Percentiles rank a stretch among this genome's conserved stretches.
phyloP scores from a whole-genome alignment of 805 yeast species.

The Yamadazyma scolyti region DNA sequence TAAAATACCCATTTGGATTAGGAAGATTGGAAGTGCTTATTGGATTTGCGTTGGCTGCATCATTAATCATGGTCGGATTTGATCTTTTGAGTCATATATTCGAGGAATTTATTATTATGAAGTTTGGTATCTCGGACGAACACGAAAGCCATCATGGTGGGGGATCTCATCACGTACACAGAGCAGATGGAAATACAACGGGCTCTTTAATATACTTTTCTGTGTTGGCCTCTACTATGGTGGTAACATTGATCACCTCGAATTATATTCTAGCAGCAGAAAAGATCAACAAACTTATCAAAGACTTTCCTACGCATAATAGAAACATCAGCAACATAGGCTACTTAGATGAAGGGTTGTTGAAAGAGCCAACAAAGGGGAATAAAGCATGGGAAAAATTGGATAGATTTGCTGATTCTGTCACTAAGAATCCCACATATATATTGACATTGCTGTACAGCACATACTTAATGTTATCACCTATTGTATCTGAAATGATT shows the following conservation, averaged over 20 bases:
- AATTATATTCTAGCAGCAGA: slow-evolving; percentile 29
- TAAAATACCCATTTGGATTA: slow-evolving; percentile 87
- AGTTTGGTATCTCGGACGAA: slow-evolving; percentile 19
- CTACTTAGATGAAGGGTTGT: slow-evolving; percentile 7
- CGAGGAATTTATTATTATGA: slow-evolving; percentile 61
- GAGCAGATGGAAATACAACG: slow-evolving; percentile 15
- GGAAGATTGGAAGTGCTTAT: slow-evolving; percentile 87
- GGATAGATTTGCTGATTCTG: slow-evolving; percentile 9
- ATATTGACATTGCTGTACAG: slow-evolving; percentile 44
- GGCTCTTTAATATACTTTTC: slow-evolving; percentile 24
- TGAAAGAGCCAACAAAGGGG: slow-evolving; percentile 1
- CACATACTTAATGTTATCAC: slow-evolving; percentile 36
- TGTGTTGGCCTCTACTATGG: slow-evolving; percentile 18
- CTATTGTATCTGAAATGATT: slow-evolving; percentile 32
- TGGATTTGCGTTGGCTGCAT: slow-evolving; percentile 82
- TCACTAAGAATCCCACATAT: slow-evolving; percentile 40
- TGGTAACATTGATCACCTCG: slow-evolving; percentile 31
- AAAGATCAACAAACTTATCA: slow-evolving; percentile 30
- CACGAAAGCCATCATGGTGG: slow-evolving; percentile 25
- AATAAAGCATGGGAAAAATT: slow-evolving; percentile 7
- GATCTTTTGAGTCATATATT: slow-evolving; percentile 84
- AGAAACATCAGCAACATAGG: slow-evolving; percentile 13
- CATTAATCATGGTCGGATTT: slow-evolving; percentile 85
- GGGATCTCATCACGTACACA: slow-evolving; percentile 40
- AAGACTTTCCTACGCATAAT: slow-evolving; percentile 15